Evolutionary conservation across 805 yeast species (phyloP), one percentile per base, ranked within the genome.

Genomic region (Yarrowia sp.): DNA sequence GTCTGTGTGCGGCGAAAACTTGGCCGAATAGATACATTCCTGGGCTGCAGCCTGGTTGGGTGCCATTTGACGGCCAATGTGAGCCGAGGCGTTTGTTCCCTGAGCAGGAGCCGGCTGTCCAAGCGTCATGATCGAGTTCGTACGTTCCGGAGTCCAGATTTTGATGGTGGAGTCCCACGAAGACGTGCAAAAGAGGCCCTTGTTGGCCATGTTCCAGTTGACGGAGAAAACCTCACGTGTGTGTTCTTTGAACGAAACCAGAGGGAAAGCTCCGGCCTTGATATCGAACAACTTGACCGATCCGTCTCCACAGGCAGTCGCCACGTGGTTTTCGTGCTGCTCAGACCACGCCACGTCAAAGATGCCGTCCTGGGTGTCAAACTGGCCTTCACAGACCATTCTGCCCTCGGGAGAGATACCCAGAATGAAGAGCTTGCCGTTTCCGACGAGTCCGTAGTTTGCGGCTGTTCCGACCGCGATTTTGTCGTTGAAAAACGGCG

Each of bases 341-440:
- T 94, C 99, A 69, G 93, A 89, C 98, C 98, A 94, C 0, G 94
- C 86, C 1, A 90, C 79, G 74, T 91, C 96, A 74, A 91, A 92
- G 16, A 93, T 80, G 7, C 97, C 97, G 79, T 94, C 99, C 77
- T 94, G 98, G 0, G 98, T 94, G 70, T 92, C 92, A 80, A 91
- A 94, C 67, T 70, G 71, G 22, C 69, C 70, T 45, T 73, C 72
- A 26, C 73, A 69, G 52, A 71, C 41, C 15, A 84, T 77, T 5
- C 83, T 79, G 0, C 98, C 98, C 70, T 82, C 79, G 26, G 86
- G 85, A 66, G 83, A 85, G 58, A 94, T 90, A 61, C 86, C 87
- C 32, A 94, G 80, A 1, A 94, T 82, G 72, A 81, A 88, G 38
- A 94, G 80, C 72, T 91, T 84, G 7, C 99, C 99, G 77, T 94